These are phyloP conservation scores for Ascochyta koolunga DNA, from an alignment of 2,329 filamentous ascomycete genomes.

Conservation along the genomic window DNA sequence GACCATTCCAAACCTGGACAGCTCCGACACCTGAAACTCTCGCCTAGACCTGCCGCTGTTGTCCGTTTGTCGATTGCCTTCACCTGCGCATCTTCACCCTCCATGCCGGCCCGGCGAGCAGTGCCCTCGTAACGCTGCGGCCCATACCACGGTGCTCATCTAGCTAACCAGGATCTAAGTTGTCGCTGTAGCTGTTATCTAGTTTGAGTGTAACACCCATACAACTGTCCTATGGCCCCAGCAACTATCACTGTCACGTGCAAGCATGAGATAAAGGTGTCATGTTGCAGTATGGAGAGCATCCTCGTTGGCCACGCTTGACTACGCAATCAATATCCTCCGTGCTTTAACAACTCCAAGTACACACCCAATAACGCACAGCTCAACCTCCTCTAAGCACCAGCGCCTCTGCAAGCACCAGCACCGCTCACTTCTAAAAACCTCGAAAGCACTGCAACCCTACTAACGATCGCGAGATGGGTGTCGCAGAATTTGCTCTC, in stretches of 20 bases:
- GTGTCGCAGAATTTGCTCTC: background rate
- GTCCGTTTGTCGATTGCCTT: background rate
- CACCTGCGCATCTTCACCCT: background rate
- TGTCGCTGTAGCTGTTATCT: too few relatives aligned
- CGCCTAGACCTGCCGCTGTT: background rate
- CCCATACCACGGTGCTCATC: constrained; percentile 18
- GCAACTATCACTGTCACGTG: background rate
- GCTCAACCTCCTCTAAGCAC: too few relatives aligned
- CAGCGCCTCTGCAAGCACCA: too few relatives aligned
- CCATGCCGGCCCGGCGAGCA: background rate
- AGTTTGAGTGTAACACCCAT: too few relatives aligned
- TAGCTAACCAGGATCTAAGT: too few relatives aligned
- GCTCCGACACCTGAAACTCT: too few relatives aligned
- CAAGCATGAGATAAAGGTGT: background rate
- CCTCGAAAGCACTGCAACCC: background rate
- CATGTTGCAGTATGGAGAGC: background rate
- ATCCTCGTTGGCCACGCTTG: background rate
- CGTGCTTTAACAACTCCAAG: background rate
- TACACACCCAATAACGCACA: background rate
- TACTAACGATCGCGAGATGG: background rate
- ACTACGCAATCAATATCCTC: background rate
- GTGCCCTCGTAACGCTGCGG: constrained; percentile 4
- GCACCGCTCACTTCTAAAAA: background rate
- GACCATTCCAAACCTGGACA: too few relatives aligned
- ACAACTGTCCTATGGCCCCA: constrained; percentile 20